Conservation (phyloP, 225 moss, liverwort and hornwort genomes). For the Pseudoscleropodium purum region DNA sequence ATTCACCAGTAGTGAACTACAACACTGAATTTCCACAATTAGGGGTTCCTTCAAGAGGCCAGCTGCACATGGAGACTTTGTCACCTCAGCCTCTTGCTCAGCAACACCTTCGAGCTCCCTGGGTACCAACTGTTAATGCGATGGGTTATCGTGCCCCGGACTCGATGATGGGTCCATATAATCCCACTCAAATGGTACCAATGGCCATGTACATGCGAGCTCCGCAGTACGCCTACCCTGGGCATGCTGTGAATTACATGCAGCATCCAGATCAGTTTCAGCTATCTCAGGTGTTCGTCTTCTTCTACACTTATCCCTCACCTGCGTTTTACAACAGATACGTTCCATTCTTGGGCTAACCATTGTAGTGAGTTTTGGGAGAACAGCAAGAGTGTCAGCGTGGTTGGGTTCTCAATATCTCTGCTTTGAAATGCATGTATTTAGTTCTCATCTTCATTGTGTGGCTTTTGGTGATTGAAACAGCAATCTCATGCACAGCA, state of each 20-base stretch:
- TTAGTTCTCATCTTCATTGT: not conserved
- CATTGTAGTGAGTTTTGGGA: not conserved
- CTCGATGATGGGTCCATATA: constrained; percentile 62
- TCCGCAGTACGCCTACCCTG: constrained; percentile 80
- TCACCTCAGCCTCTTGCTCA: constrained; percentile 73
- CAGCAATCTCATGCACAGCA: constrained; percentile 73
- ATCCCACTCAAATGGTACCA: constrained; percentile 66
- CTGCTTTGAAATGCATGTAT: not conserved
- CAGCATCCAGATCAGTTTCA: constrained; percentile 87
- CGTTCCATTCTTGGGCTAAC: not conserved
- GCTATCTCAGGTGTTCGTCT: constrained; percentile 67
- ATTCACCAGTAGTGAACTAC: constrained; percentile 86
- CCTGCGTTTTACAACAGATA: not conserved
- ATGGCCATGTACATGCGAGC: constrained; percentile 94
- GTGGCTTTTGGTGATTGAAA: constrained; percentile 10
- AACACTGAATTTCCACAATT: constrained; percentile 97
- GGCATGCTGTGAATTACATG: constrained; percentile 78
- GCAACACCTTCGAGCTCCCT: constrained; percentile 77
- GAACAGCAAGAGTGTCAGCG: not conserved
- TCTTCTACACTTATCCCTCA: not conserved
- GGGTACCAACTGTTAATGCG: constrained; percentile 62
- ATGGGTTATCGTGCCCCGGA: constrained; percentile 73
- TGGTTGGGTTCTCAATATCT: not conserved
- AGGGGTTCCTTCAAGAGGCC: constrained; percentile 70
- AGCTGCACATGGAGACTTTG: constrained; percentile 81